Evolutionary conservation across 805 yeast species (phyloP).

Genomic region (Wickerhamomyces bisporus): DNA sequence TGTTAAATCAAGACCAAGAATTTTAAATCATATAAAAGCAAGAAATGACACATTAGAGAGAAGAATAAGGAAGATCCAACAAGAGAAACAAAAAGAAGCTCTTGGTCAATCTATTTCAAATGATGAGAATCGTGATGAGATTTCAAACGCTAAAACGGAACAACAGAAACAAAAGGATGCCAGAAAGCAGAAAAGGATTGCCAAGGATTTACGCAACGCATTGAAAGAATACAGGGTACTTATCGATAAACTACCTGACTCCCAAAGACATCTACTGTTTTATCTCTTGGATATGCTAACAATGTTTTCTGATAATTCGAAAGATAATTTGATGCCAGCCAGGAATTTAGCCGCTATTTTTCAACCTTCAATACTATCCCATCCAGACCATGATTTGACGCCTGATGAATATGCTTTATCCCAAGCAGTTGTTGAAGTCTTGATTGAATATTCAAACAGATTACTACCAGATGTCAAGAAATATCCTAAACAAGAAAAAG

Average conservation of each 20-base stretch:
- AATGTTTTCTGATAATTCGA: constrained; percentile 74
- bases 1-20: constrained; percentile 54
- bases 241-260: constrained; percentile 66
- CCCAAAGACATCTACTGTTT: constrained; percentile 75
- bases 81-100: constrained; percentile 9
- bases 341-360: constrained; percentile 92
- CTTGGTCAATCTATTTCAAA: constrained; percentile 5
- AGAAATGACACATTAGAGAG: constrained; percentile 41
- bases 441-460: constrained; percentile 80
- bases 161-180: constrained; percentile 28
- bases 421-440: constrained; percentile 79
- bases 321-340: constrained; percentile 84
- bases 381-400: constrained; percentile 86
- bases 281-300: constrained; percentile 84
- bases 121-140: constrained; percentile 12
- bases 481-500: constrained; percentile 8
- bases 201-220: constrained; percentile 62
- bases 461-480: constrained; percentile 54
- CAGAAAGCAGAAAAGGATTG: constrained; percentile 46
- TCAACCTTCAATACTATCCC: constrained; percentile 93
- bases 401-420: constrained; percentile 90
- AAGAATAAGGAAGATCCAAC: constrained; percentile 28
- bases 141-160: constrained; percentile 23
- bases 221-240: constrained; percentile 65
- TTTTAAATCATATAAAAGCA: constrained; percentile 59